phyloP scores from a whole-genome alignment of 306 rosid genomes.

The Quercus mongolica region DNA sequence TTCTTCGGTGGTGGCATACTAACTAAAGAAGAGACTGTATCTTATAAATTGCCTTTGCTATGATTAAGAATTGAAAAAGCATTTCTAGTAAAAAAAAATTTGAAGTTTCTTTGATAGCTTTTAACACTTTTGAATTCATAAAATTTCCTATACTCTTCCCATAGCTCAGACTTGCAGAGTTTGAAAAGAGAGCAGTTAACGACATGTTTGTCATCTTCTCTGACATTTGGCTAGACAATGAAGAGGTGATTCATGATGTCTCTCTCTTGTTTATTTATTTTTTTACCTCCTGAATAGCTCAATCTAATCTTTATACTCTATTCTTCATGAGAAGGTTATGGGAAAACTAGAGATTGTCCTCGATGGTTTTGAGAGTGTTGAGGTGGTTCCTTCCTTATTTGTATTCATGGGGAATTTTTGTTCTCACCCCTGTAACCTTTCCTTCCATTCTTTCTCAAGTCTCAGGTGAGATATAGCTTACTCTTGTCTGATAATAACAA shows the following conservation, averaged over 20 bases:
- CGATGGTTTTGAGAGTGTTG: constrained; percentile 74
- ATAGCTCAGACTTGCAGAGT: constrained; percentile 73
- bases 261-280: neutral
- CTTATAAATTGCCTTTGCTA: constrained; percentile 13
- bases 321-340: constrained; percentile 73
- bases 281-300: constrained; percentile 9
- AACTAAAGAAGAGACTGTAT: constrained; percentile 81
- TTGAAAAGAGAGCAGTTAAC: constrained; percentile 73
- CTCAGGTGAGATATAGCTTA: constrained; percentile 56
- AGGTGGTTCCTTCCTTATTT: constrained; percentile 79
- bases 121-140: neutral
- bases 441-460: constrained; percentile 63
- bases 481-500: constrained; percentile 2
- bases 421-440: constrained; percentile 81
- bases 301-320: constrained; percentile 31
- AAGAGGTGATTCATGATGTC: constrained; percentile 60
- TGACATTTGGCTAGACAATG: constrained; percentile 86
- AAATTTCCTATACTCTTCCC: constrained; percentile 35
- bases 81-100: neutral
- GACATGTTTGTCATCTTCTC: constrained; percentile 87
- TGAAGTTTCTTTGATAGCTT: neutral
- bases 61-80: neutral
- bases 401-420: constrained; percentile 97
- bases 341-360: constrained; percentile 67
- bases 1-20: constrained; percentile 65